Evolutionary conservation across 116 monocot genomes (phyloP).

Genomic region (Papilionanthe hybrid): DNA sequence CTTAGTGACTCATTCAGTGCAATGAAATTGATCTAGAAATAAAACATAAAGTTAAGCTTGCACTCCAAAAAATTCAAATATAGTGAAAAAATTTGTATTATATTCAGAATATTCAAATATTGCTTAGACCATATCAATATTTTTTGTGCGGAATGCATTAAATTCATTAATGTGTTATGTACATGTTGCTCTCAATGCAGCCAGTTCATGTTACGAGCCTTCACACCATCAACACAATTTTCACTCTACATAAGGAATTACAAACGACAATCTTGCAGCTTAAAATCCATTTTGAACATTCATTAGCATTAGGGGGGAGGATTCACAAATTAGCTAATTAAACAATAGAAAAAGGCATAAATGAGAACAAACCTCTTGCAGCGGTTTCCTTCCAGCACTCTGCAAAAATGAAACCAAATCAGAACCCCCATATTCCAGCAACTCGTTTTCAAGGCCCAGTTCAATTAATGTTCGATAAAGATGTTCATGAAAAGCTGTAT

Average conservation of each 20-base stretch:
- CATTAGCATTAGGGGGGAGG: neutral
- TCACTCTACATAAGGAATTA: neutral
- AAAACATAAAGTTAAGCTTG: neutral
- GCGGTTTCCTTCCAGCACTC: slow-evolving; percentile 65
- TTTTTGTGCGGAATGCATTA: neutral
- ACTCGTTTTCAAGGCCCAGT: slow-evolving; percentile 76
- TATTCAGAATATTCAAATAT: neutral
- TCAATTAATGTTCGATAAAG: slow-evolving; percentile 78
- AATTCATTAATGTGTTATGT: neutral
- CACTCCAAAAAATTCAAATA: neutral
- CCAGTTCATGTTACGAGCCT: neutral
- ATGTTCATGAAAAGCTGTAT: slow-evolving; percentile 78
- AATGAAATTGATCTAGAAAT: neutral
- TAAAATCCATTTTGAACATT: neutral
- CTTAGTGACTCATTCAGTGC: neutral
- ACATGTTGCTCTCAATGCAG: neutral
- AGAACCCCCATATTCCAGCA: slow-evolving; percentile 90
- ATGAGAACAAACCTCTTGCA: slow-evolving; percentile 50
- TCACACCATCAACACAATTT: neutral
- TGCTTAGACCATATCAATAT: neutral
- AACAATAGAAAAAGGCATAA: neutral
- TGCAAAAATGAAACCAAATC: slow-evolving; percentile 96
- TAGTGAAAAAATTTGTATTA: neutral
- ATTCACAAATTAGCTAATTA: neutral
- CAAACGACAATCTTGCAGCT: neutral